These are phyloP conservation scores for Suillus cothurnatus DNA, from an alignment of 768 basidiomycete genomes.

Conservation along the genomic window DNA sequence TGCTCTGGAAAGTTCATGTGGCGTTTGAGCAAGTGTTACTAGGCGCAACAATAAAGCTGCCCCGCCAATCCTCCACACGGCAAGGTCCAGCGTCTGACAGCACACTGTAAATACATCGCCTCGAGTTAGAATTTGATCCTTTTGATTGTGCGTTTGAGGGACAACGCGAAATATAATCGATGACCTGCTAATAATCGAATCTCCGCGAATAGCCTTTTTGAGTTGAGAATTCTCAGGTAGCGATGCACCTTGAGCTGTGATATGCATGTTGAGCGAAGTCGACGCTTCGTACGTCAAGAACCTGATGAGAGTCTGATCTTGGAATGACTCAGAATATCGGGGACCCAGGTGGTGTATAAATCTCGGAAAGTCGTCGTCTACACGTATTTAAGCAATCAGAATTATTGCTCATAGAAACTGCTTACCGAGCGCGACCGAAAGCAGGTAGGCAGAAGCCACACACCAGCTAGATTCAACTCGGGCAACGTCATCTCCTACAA, in stretches of 20 bases:
- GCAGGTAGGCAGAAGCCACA: constrained; percentile 63
- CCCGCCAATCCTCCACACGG: constrained; percentile 84
- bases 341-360: constrained; percentile 84
- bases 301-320: constrained; percentile 65
- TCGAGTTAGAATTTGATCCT: constrained; percentile 11
- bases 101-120: constrained; percentile 67
- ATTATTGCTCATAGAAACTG: background rate
- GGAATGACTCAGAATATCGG: constrained; percentile 74
- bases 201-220: constrained; percentile 43
- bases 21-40: constrained; percentile 76
- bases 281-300: constrained; percentile 87
- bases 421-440: constrained; percentile 60
- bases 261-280: constrained; percentile 80
- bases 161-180: constrained; percentile 45
- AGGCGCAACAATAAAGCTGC: constrained; percentile 71
- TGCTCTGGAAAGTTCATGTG: constrained; percentile 76
- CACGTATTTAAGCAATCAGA: constrained; percentile 17
- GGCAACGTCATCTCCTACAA: constrained; percentile 55
- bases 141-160: constrained; percentile 20
- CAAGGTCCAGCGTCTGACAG: constrained; percentile 66
- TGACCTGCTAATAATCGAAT: constrained; percentile 39
- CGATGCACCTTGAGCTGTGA: constrained; percentile 51
- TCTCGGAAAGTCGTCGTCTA: constrained; percentile 71
- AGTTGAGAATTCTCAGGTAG: constrained; percentile 40
- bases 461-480: constrained; percentile 55